A percentile compares a stretch with the other conserved stretches of the same genome.
Evolutionary conservation across 768 basidiomycete genomes (phyloP).

Genomic region (Pilatotrama ljubarskyi): DNA sequence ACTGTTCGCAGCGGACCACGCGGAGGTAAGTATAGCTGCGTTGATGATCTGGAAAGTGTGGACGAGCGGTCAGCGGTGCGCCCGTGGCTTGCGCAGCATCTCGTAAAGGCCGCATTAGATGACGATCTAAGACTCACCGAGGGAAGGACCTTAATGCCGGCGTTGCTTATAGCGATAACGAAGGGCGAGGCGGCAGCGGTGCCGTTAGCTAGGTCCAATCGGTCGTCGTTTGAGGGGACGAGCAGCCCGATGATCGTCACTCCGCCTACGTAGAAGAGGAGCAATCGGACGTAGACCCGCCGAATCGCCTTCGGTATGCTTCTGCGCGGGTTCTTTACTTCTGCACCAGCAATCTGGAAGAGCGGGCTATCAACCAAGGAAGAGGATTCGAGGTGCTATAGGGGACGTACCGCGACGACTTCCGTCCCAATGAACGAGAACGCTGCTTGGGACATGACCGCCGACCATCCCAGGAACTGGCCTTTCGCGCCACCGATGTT

Average conservation of each 20-base stretch:
- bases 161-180: constrained; percentile 55
- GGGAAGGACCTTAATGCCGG: constrained; percentile 61
- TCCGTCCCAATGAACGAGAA: constrained; percentile 65
- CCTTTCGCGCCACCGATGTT: constrained; percentile 45
- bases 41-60: constrained; percentile 33
- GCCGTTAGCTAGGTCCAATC: constrained; percentile 38
- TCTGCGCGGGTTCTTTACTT: constrained; percentile 50
- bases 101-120: not conserved
- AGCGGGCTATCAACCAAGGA: too few species aligned
- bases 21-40: constrained; percentile 32
- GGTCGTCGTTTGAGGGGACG: constrained; percentile 46
- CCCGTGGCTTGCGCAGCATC: not conserved
- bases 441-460: constrained; percentile 57
- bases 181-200: constrained; percentile 53
- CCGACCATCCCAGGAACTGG: constrained; percentile 51
- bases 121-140: constrained; percentile 32
- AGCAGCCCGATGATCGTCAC: constrained; percentile 49
- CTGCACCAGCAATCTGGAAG: constrained; percentile 44
- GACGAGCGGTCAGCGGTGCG: not conserved
- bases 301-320: constrained; percentile 42
- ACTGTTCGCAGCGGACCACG: constrained; percentile 44
- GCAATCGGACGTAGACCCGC: constrained; percentile 52
- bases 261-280: constrained; percentile 47
- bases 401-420: constrained; percentile 40
- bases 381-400: too few species aligned